Evolutionary conservation across 1,284 basidiomycete genomes (phyloP), one percentile per base, ranked within the genome.

Genomic region (Peniophora sp.): DNA sequence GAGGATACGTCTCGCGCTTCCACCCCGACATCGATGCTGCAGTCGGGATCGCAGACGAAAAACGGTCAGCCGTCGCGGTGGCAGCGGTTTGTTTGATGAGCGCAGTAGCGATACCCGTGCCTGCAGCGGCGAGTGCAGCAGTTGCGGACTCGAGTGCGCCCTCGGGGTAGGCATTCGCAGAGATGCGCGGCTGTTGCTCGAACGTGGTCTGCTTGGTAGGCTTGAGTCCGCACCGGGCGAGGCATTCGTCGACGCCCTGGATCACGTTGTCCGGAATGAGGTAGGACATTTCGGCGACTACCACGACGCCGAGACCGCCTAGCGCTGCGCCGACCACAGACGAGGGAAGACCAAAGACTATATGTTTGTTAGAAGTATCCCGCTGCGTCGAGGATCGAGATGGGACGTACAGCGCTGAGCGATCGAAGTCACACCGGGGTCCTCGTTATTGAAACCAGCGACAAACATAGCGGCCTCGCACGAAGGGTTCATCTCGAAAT

Each of bases 401-500:
- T 20, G 9, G 2, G 2, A 56, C 64, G 39, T 56, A 68, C 66
- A 63, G 44, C 65, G 61, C 53, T 70, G 68, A 0, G 65, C 64
- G 27, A 62, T 55, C 11, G 55, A 54, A 2, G 53, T 12, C 1
- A 45, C 61, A 23, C 67, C 67, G 8, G 67, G 67, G 48, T 69
- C 68, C 43, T 68, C 65, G 52, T 61, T 56, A 57, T 64, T 67
- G 52, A 70, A 63, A 3, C 58, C 63, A 9, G 17, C 23, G 45
- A 39, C 19, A 16, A 17, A 48, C 22, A 22, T 50, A 6, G 3
- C 52, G 49, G 20, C 48, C 50, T 52, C 54, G 52, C 67, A 69
- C 3, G 58, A 61, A 38, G 62, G 57, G 55, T 69, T 69, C 48
- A 61, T 56, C 54, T 69, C 65, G 57, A 63, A 69, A 53, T 69